Evolutionary conservation across 805 yeast genomes (phyloP), one percentile per base, ranked within the genome.

Genomic region (Candida chilensis): DNA sequence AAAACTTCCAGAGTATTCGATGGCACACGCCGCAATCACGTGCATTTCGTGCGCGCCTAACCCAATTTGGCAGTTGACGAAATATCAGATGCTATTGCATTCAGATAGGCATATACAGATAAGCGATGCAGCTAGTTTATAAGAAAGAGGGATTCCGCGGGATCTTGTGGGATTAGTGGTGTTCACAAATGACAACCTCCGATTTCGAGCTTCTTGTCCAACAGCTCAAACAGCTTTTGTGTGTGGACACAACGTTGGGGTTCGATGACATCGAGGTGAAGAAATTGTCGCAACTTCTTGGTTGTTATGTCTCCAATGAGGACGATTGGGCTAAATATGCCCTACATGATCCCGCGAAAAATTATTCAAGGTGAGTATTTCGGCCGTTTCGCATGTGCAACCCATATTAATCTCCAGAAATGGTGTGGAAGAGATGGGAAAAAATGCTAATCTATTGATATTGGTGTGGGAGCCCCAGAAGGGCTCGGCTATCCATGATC

Each of bases 361-460:
- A 49, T 31, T 65, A 66, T 42, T 57, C 70, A 13, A 45, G 70
- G 20, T 13, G 18, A 13, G n/a, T 15, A 16, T 24, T 14, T 32
- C 8, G 20, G n/a, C n/a, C n/a, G n/a, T n/a, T n/a, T n/a, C n/a
- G n/a, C n/a, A n/a, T n/a, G n/a, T n/a, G n/a, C n/a, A n/a, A n/a
- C n/a, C n/a, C n/a, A n/a, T n/a, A n/a, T n/a, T n/a, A n/a, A n/a
- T n/a, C 44, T 53, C 67, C 15, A 51, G 87, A 33, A 85, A 82
- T 46, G 95, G 95, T 2, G 70, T 90, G 17, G 73, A 68, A 21
- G 75, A 80, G 44, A 67, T 84, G 40, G 82, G 83, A 50, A 68
- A 69, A 12, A 73, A 72, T 42, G 95, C 84, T 25, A 78, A 79
- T 42, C 56, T 80, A 33, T 60, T 80, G 31, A 52, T 80, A 11